phyloP scores from a whole-genome alignment of 1,284 basidiomycete genomes.

The Cystobasidiaceae sp. region DNA sequence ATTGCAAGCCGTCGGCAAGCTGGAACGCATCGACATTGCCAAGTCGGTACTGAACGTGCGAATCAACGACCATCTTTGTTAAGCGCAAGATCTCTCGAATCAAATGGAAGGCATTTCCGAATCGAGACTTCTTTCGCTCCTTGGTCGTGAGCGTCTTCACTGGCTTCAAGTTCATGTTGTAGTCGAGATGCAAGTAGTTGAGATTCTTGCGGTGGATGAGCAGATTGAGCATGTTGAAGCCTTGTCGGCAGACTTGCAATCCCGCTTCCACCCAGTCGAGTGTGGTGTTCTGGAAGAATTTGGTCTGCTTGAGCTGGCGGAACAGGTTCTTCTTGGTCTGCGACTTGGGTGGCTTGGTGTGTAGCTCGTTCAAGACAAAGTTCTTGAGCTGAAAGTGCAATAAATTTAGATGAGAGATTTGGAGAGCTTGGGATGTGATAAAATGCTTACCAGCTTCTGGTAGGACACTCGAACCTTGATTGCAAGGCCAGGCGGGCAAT shows the following conservation, averaged over 20 bases:
- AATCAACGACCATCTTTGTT: slow-evolving; percentile 97
- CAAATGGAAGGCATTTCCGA: slow-evolving; percentile 97
- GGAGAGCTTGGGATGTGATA: neutral
- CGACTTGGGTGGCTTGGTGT: slow-evolving; percentile 82
- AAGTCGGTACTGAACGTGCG: slow-evolving; percentile 96
- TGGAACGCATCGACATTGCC: slow-evolving; percentile 99
- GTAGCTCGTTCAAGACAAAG: slow-evolving; percentile 90
- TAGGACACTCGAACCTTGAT: slow-evolving; percentile 99
- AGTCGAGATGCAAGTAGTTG: slow-evolving; percentile 58
- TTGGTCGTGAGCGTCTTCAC: slow-evolving; percentile 99
- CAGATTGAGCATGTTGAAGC: slow-evolving; percentile 99
- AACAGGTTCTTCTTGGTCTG: slow-evolving; percentile 98
- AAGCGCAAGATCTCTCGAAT: slow-evolving; percentile 96
- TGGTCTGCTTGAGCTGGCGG: slow-evolving; percentile 91
- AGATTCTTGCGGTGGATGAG: slow-evolving; percentile 99
- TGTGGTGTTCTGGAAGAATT: slow-evolving; percentile 98
- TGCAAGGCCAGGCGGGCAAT: slow-evolving; percentile 90
- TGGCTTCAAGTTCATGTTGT: slow-evolving; percentile 55
- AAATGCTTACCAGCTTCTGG: slow-evolving; percentile 69
- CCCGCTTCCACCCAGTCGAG: slow-evolving; percentile 99
- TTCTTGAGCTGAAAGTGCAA: slow-evolving; percentile 64
- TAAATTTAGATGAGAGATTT: neutral
- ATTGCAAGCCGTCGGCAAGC: slow-evolving; percentile 95
- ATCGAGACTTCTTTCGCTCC: slow-evolving; percentile 98
- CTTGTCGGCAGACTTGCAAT: slow-evolving; percentile 94